Evolutionary conservation across 169 alveolate genomes (phyloP).

Genomic region (Cytauxzoon felis): DNA sequence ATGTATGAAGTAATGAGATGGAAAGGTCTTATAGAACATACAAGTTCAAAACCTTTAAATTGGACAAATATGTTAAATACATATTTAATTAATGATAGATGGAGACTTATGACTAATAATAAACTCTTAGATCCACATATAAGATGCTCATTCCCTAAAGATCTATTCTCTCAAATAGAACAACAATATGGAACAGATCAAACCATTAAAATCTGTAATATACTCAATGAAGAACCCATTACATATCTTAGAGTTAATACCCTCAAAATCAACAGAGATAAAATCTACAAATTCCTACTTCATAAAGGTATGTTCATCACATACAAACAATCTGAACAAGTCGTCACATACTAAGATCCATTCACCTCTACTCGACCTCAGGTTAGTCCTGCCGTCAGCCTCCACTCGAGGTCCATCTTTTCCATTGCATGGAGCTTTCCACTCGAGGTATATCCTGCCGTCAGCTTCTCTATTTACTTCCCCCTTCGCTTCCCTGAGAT

Average conservation of each 20-base stretch:
- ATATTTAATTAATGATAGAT: conserved; percentile 68
- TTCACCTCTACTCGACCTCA: conserved; percentile 32
- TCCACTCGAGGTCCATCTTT: too few species aligned
- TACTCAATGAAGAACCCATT: conserved; percentile 79
- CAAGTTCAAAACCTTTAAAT: conserved; percentile 69
- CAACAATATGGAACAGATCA: conserved; percentile 72
- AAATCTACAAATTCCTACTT: conserved; percentile 67
- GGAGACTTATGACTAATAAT: conserved; percentile 77
- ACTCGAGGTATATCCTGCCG: too few species aligned
- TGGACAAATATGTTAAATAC: conserved; percentile 71
- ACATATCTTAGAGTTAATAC: conserved; percentile 77
- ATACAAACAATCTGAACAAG: background rate
- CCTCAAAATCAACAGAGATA: conserved; percentile 64
- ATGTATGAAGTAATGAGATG: conserved; percentile 70
- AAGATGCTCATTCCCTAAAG: conserved; percentile 82
- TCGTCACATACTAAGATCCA: too few species aligned
- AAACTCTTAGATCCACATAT: conserved; percentile 74
- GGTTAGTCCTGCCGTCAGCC: too few species aligned
- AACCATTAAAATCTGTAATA: conserved; percentile 76
- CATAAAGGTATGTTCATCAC: conserved; percentile 54
- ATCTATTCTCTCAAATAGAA: conserved; percentile 68
- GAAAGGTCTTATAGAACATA: conserved; percentile 71
- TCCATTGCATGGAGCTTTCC: too few species aligned
- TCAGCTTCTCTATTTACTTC: too few species aligned
- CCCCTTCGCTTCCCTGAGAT: too few species aligned